phyloP scores from a whole-genome alignment of 805 yeast genomes.

The Clavispora carvajalis region DNA sequence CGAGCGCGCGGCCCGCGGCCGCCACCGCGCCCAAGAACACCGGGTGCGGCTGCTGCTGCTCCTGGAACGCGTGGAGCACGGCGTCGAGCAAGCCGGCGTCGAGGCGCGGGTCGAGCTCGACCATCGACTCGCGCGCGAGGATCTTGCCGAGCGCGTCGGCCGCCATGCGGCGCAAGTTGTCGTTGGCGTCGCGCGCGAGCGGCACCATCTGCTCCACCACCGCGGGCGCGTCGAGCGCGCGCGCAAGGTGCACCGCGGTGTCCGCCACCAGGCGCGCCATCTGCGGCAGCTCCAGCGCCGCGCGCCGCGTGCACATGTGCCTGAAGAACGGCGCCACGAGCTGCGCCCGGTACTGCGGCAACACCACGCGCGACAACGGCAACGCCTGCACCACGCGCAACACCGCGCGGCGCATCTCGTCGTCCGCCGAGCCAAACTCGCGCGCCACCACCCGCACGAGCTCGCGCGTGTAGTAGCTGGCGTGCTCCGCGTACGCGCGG shows the following conservation, averaged over 20 bases:
- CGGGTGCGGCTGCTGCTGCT: slow-evolving; percentile 56
- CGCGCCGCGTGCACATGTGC: slow-evolving; percentile 76
- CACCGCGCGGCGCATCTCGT: slow-evolving; percentile 76
- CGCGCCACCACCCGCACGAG: slow-evolving; percentile 60
- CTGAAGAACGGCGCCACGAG: slow-evolving; percentile 59
- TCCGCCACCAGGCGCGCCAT: slow-evolving; percentile 59
- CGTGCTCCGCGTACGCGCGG: slow-evolving; percentile 55
- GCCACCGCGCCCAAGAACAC: slow-evolving; percentile 61
- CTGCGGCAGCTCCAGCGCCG: slow-evolving; percentile 59
- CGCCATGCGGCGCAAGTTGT: slow-evolving; percentile 72
- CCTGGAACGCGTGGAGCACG: slow-evolving; percentile 72
- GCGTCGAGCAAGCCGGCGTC: slow-evolving; percentile 77
- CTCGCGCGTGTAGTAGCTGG: slow-evolving; percentile 71
- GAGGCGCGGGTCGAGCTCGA: slow-evolving; percentile 56
- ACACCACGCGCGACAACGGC: slow-evolving; percentile 54
- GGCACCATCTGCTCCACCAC: slow-evolving; percentile 53
- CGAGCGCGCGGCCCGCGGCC: slow-evolving; percentile 56
- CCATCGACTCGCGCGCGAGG: slow-evolving; percentile 33
- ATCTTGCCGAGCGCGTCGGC: slow-evolving; percentile 63
- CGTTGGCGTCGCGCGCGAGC: slow-evolving; percentile 76
- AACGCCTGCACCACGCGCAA: slow-evolving; percentile 64
- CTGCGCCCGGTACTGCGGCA: slow-evolving; percentile 41
- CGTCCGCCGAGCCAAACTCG: slow-evolving; percentile 79
- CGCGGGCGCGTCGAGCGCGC: slow-evolving; percentile 59
- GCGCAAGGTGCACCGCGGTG: slow-evolving; percentile 63